Base-by-base conservation (phyloP, 148 eudicot species). In the Polygonum aviculare region DNA sequence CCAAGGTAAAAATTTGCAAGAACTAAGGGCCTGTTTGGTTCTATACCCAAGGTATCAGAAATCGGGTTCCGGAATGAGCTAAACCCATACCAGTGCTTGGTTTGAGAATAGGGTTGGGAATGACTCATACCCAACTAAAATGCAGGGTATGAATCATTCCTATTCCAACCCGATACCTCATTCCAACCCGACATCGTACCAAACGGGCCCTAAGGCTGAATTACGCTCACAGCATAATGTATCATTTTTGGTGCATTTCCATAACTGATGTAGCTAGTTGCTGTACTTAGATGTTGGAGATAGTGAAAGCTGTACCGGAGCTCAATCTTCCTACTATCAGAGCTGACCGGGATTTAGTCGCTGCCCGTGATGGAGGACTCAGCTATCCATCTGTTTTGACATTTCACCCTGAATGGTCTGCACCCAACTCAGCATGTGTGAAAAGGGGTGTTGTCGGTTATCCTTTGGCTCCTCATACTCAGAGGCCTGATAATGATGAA, bases 321-420 rank as follows among this genome's bases (percentile, higher is more conserved):
- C 52, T 85, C 69, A 94, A 87, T 77, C 78, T 83, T 19, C 98
- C 98, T 47, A 84, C 82, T 72, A 78, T 83, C 49, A 79, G 74
- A 83, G 88, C 89, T 71, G 80, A 88, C 76, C 83, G 95, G 19
- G 78, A 87, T 60, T 74, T 86, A 73, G 97, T 94, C 39, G 98
- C 95, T 83, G 75, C 85, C 10, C 74, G 52, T 44, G 85, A 91
- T 81, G 97, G 98, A 78, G 97, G 97, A 41, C 81, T 94, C 77
- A 80, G 75, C 9, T 45, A 94, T 84, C 97, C 89, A 69, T 86
- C 97, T 84, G 77, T 38, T 77, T 83, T 94, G 85, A 82, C 87
- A 62, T 91, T 94, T 77, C 84, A 79, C 47, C 76, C 97, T 26
- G 85, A 79, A 16, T 94, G 93, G 97, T 74, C 76, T 47, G n/a